Evolutionary conservation across 169 alveolate species (phyloP), one percentile per base, ranked within the genome.

Genomic region (Fabrea salina): DNA sequence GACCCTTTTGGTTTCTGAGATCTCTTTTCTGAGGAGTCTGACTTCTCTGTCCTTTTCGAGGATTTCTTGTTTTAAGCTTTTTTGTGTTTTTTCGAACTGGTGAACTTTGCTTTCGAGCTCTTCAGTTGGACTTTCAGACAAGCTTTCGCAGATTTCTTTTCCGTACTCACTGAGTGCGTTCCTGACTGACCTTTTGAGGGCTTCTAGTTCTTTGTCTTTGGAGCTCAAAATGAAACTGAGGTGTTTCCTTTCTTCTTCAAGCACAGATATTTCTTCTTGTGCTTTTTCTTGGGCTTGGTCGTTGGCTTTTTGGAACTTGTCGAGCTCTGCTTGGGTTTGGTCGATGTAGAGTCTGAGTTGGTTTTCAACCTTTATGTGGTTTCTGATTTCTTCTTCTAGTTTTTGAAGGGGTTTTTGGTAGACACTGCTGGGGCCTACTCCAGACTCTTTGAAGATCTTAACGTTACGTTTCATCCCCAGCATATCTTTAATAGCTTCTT

Each of bases 401-500:
- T 70, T 70, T 49, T 70, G 79, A 27, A 70, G 67, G 22, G 79
- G 19, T 39, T 25, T 44, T 70, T 70, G 66, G n/a, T n/a, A n/a
- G n/a, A n/a, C n/a, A n/a, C n/a, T n/a, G n/a, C n/a, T n/a, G n/a
- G n/a, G n/a, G n/a, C n/a, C n/a, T 11, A 22, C 25, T 2, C 16
- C 22, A 49, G 13, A 19, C 27, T 70, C 49, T 19, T 49, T 50
- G 39, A 70, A 47, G 41, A 50, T 70, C 32, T 70, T 47, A 32
- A 47, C 16, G 32, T 30, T 70, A 27, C 79, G n/a, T 66, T 70
- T 25, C 27, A 27, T 40, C 19, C 19, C 22, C n/a, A 70, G 68
- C 27, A 70, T 19, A n/a, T 70, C 79, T 50, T 70, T 70, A 3
- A 70, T 50, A 6, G 79, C 79, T 50, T 70, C 79, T 47, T 59